Evolutionary conservation across 306 rosid species (phyloP).

Genomic region (Prosopis cineraria): DNA sequence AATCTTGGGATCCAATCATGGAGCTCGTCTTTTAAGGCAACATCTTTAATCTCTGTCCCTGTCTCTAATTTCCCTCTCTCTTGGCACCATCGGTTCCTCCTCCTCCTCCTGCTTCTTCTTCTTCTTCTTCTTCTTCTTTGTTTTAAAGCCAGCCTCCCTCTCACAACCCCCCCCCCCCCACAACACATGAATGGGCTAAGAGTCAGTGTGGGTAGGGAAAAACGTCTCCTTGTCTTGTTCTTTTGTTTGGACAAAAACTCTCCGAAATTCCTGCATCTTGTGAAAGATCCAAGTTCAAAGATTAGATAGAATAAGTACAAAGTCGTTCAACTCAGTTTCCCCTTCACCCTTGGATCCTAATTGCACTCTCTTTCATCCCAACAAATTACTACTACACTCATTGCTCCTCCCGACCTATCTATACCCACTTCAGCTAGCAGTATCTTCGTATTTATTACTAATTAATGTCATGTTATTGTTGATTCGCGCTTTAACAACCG

Average conservation of each 20-base stretch:
- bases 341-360: neutral
- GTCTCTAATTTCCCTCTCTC: constrained; percentile 15
- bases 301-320: neutral
- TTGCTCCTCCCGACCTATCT: neutral
- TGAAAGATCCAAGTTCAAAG: neutral
- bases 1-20: constrained; percentile 55
- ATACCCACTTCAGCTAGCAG: neutral
- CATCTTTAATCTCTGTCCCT: constrained; percentile 37
- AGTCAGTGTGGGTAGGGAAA: neutral
- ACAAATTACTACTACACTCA: neutral
- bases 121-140: too few species aligned
- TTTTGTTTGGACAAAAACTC: neutral
- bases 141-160: constrained; percentile 39
- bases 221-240: neutral
- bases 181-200: neutral
- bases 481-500: neutral
- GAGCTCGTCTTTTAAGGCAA: constrained; percentile 49
- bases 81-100: constrained; percentile 43
- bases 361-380: neutral
- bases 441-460: too few species aligned
- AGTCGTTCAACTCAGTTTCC: neutral
- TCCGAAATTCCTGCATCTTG: neutral
- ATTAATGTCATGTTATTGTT: neutral
- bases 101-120: too few species aligned
- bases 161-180: neutral